Percentiles rank a stretch among this genome's conserved stretches.
These are phyloP conservation scores for Ascochyta viciae-villosae DNA, from an alignment of 2,329 filamentous ascomycete species.

Conservation along the genomic window DNA sequence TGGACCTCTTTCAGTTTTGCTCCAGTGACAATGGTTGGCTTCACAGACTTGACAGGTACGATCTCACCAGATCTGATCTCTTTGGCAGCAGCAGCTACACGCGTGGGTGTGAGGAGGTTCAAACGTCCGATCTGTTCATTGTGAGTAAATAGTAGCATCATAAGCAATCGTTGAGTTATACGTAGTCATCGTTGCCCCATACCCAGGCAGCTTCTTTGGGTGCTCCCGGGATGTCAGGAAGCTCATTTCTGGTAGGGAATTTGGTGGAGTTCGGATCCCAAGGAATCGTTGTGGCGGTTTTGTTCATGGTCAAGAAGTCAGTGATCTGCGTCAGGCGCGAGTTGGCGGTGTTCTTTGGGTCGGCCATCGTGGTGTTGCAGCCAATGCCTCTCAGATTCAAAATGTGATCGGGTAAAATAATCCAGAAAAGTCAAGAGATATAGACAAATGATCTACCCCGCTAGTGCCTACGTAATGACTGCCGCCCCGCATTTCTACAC, in stretches of 20 bases:
- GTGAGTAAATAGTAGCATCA: not conserved
- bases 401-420: too few species aligned
- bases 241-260: slow-evolving; percentile 62
- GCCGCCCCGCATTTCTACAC: slow-evolving; percentile 17
- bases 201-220: slow-evolving; percentile 66
- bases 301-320: slow-evolving; percentile 55
- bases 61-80: slow-evolving; percentile 65
- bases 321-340: slow-evolving; percentile 54
- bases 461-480: slow-evolving; percentile 6
- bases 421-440: not conserved
- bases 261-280: slow-evolving; percentile 62
- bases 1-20: slow-evolving; percentile 26
- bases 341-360: slow-evolving; percentile 42
- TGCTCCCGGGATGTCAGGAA: slow-evolving; percentile 60
- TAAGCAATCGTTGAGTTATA: slow-evolving; percentile 28
- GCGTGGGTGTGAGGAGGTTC: slow-evolving; percentile 63
- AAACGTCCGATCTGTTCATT: slow-evolving; percentile 56
- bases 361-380: slow-evolving; percentile 35
- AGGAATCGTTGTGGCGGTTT: slow-evolving; percentile 57
- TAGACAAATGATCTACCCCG: slow-evolving; percentile 7
- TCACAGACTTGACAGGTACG: slow-evolving; percentile 59
- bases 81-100: slow-evolving; percentile 60
- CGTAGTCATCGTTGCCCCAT: slow-evolving; percentile 64
- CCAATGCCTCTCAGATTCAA: not conserved
- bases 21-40: too few species aligned